Percentiles rank a stretch among this genome's conserved stretches.
These are phyloP conservation scores for Pichia exigua DNA, from an alignment of 805 yeast genomes.

Conservation along the genomic window DNA sequence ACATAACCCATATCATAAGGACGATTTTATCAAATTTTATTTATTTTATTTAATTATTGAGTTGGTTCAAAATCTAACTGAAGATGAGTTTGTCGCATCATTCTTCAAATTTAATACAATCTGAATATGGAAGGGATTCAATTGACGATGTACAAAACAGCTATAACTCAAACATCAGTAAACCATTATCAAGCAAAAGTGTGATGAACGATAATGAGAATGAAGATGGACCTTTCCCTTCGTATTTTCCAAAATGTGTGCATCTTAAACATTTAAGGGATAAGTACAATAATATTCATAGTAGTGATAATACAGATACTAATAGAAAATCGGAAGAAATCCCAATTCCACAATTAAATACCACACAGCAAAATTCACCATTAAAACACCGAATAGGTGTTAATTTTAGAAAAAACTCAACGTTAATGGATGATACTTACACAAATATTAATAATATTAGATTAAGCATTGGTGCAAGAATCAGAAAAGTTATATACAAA, in stretches of 20 bases:
- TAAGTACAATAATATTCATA: not conserved
- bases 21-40: not conserved
- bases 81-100: not conserved
- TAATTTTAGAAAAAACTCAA: slow-evolving; percentile 2
- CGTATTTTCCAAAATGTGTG: not conserved
- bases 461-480: slow-evolving; percentile 21
- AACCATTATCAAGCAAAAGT: not conserved
- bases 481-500: slow-evolving; percentile 31
- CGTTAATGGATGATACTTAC: slow-evolving; percentile 9
- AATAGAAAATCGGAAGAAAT: not conserved
- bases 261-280: not conserved
- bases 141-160: not conserved
- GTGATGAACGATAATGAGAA: not conserved
- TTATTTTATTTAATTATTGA: not conserved
- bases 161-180: not conserved
- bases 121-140: not conserved
- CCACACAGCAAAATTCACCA: not conserved
- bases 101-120: not conserved
- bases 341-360: not conserved
- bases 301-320: not conserved
- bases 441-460: slow-evolving; percentile 12
- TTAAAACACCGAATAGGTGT: not conserved
- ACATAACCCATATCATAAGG: not conserved
- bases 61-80: not conserved
- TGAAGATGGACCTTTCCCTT: not conserved